Conservation (phyloP, 2,329 filamentous ascomycete species). For the Coniochaeta sp. region DNA sequence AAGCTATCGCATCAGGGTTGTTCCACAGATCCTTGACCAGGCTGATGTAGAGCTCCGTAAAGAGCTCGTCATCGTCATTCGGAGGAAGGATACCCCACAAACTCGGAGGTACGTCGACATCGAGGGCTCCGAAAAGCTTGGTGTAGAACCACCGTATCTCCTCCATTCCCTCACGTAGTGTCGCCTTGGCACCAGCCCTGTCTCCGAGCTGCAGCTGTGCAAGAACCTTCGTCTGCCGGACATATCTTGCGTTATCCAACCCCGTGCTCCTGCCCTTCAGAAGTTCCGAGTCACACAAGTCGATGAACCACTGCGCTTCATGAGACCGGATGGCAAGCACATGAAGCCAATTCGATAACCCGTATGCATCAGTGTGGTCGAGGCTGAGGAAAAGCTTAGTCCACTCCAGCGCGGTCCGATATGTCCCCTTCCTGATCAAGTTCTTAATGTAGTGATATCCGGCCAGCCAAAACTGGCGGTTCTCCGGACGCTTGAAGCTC, state of each 20-base stretch:
- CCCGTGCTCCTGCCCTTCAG: slow-evolving; percentile 27
- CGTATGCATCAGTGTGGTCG: slow-evolving; percentile 75
- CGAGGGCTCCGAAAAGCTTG: slow-evolving; percentile 71
- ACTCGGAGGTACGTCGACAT: slow-evolving; percentile 68
- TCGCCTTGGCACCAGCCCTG: slow-evolving; percentile 53
- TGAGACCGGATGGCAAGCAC: slow-evolving; percentile 75
- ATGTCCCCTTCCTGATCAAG: slow-evolving; percentile 84
- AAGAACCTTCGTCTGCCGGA: slow-evolving; percentile 69
- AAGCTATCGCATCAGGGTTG: slow-evolving; percentile 58
- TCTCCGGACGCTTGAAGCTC: slow-evolving; percentile 75
- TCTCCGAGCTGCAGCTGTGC: slow-evolving; percentile 69
- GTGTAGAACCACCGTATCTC: slow-evolving; percentile 79
- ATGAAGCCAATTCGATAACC: slow-evolving; percentile 73
- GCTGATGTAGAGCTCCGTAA: slow-evolving; percentile 68
- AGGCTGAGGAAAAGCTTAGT: slow-evolving; percentile 75
- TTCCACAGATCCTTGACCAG: slow-evolving; percentile 83
- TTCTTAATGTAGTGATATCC: slow-evolving; percentile 84
- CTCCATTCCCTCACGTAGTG: slow-evolving; percentile 62
- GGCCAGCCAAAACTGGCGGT: slow-evolving; percentile 87
- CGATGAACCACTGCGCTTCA: slow-evolving; percentile 68
- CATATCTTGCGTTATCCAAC: slow-evolving; percentile 37
- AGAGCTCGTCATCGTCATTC: slow-evolving; percentile 58
- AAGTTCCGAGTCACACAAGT: slow-evolving; percentile 48
- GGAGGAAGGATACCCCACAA: slow-evolving; percentile 76
- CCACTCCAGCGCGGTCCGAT: slow-evolving; percentile 91